Percentiles rank a stretch among this genome's conserved stretches.
These are phyloP conservation scores for Lentinula lateritia DNA, from an alignment of 768 basidiomycete species.

Conservation along the genomic window DNA sequence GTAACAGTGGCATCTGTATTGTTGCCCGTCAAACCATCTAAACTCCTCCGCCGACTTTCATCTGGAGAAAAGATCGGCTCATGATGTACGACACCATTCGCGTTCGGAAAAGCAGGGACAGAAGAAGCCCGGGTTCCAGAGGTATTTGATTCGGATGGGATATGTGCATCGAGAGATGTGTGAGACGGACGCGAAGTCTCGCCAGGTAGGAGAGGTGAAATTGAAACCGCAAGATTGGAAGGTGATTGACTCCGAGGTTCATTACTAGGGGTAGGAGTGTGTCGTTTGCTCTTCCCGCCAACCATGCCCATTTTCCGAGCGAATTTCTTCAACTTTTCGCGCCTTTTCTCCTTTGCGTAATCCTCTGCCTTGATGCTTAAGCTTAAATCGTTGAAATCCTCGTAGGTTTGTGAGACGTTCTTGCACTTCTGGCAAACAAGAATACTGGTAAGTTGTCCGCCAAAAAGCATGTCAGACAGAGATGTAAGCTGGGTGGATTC, in stretches of 20 bases:
- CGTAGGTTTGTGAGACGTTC: conserved; percentile 85
- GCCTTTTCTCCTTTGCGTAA: conserved; percentile 65
- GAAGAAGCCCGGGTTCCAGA: conserved; percentile 41
- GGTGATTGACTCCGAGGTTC: not conserved
- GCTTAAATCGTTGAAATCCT: conserved; percentile 93
- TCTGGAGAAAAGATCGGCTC: conserved; percentile 30
- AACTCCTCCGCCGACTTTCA: conserved; percentile 38
- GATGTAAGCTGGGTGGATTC: conserved; percentile 47
- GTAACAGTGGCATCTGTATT: conserved; percentile 11
- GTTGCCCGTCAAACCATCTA: conserved; percentile 26
- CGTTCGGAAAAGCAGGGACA: conserved; percentile 41
- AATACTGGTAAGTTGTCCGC: conserved; percentile 83
- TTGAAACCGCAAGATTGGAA: not conserved
- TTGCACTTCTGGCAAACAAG: conserved; percentile 95
- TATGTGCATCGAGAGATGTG: not conserved
- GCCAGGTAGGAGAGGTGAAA: not conserved
- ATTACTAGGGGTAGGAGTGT: not conserved
- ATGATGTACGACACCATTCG: conserved; percentile 22
- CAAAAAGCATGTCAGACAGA: conserved; percentile 87
- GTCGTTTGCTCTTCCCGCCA: conserved; percentile 2
- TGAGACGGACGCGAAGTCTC: not conserved
- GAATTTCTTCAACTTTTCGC: conserved; percentile 70
- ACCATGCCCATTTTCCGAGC: conserved; percentile 49
- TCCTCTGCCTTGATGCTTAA: conserved; percentile 84
- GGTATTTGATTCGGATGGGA: not conserved